Conservation (phyloP, 768 basidiomycete genomes). For the Kwoniella dejecticola region DNA sequence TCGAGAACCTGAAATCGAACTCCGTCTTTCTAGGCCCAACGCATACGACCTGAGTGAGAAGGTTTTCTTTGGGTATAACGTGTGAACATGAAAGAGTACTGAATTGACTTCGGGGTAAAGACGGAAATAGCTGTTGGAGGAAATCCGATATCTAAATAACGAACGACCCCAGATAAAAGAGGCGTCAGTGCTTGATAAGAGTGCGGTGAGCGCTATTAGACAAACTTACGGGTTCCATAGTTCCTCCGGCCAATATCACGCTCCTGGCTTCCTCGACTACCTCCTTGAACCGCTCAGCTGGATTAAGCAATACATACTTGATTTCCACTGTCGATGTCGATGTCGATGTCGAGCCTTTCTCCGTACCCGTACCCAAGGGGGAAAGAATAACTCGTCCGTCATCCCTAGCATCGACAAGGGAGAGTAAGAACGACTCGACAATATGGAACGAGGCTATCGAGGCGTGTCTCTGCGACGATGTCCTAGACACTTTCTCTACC, state of each 20-base stretch:
- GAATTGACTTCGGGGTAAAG: constrained; percentile 66
- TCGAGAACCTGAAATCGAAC: constrained; percentile 78
- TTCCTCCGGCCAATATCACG: constrained; percentile 92
- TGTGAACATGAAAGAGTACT: constrained; percentile 87
- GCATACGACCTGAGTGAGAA: constrained; percentile 72
- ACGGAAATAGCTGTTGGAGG: constrained; percentile 73
- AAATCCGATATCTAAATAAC: constrained; percentile 82
- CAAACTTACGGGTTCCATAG: constrained; percentile 86
- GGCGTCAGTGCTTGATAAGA: no score
- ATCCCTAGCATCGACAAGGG: constrained; percentile 75
- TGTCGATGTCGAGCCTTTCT: background rate
- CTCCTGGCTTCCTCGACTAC: constrained; percentile 76
- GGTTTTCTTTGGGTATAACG: constrained; percentile 77
- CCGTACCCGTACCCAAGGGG: constrained; percentile 56
- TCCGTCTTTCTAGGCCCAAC: constrained; percentile 73
- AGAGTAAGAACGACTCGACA: constrained; percentile 76
- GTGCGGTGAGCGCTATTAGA: background rate
- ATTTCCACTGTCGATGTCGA: constrained; percentile 66
- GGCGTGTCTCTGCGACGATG: constrained; percentile 34
- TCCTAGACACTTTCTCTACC: background rate
- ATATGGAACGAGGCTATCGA: constrained; percentile 74
- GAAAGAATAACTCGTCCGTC: constrained; percentile 77
- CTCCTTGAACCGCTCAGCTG: constrained; percentile 80
- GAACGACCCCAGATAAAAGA: no score
- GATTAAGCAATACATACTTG: constrained; percentile 91